Conservation (phyloP, 1,139 yeast species). For the Taphrina sp. region DNA sequence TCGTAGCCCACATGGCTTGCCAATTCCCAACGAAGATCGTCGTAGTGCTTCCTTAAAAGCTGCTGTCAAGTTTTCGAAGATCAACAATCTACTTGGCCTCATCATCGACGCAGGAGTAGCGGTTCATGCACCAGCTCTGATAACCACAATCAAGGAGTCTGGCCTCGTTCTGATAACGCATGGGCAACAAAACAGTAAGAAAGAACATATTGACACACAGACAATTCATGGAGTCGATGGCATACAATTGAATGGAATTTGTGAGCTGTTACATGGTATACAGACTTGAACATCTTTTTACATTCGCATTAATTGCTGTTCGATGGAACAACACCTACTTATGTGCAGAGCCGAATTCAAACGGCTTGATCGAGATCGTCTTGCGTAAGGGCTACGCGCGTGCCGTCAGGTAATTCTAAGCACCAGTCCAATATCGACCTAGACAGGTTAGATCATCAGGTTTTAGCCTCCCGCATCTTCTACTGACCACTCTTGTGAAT, state of each 20-base stretch:
- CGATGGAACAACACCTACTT: neutral
- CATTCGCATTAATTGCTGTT: neutral
- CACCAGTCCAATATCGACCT: slow-evolving; percentile 26
- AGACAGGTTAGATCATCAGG: neutral
- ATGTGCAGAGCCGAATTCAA: neutral
- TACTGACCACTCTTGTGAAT: slow-evolving; percentile 26
- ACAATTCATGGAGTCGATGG: slow-evolving; percentile 28
- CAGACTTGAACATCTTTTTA: neutral
- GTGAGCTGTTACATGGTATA: slow-evolving; percentile 25
- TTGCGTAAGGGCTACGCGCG: slow-evolving; percentile 1
- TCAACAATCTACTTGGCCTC: slow-evolving; percentile 80
- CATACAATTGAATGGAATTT: slow-evolving; percentile 17
- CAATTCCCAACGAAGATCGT: slow-evolving; percentile 45
- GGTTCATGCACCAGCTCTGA: slow-evolving; percentile 68
- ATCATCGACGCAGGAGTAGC: slow-evolving; percentile 43
- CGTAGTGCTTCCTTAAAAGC: slow-evolving; percentile 58
- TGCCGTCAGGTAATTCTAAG: slow-evolving; percentile 10
- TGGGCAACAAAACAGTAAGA: slow-evolving; percentile 40
- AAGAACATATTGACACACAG: slow-evolving; percentile 36
- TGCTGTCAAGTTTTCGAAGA: slow-evolving; percentile 69
- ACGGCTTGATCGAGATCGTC: slow-evolving; percentile 8
- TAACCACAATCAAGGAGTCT: slow-evolving; percentile 70
- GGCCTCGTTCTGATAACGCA: slow-evolving; percentile 80
- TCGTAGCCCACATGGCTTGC: slow-evolving; percentile 44
- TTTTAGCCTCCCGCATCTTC: neutral